Base-by-base conservation (phyloP, 2,329 filamentous ascomycete species). In the Escovopsis sp. region DNA sequence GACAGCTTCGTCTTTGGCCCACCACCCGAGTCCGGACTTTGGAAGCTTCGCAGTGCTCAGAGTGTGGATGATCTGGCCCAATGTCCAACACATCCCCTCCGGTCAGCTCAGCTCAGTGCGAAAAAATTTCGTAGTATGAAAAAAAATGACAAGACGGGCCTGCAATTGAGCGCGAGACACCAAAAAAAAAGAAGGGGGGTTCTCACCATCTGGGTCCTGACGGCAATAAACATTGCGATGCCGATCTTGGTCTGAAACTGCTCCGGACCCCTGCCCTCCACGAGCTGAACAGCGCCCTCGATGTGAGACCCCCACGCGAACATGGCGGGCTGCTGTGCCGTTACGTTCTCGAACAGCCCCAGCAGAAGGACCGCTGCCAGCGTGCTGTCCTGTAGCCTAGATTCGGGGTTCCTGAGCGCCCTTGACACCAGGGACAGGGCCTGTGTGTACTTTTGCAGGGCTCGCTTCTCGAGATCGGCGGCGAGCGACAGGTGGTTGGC, bases 291-390 rank as follows among this genome's bases (percentile, higher is more conserved):
- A n/a, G 76, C 76, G 3, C 75, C 76, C 46, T 78, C 72, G n/a
- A 74, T 69, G 50, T 80, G 76, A 9, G 74, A 75, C 4, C 73
- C 73, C 76, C 76, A 80, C 2, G 74, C 73, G 43, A 70, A 60
- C 53, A 70, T 69, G 32, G 68, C 71, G 40, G 72, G 58, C 41
- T 72, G 67, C 45, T 68, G 70, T 11, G 72, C 69, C 1, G 69
- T 69, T 37, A 79, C 76, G 43, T 67, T 73, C 59, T 80, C 77
- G 46, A 75, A 81, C 19, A 79, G 60, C 0, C 75, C 72, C 26
- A 81, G 54, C 45, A 80, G 58, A 30, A 81, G 57, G 12, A 80
- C 73, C 1, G 75, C 67, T 2, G 72, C 75, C 11, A 81, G 51
- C 0, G 75, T 78, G 11, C 65, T 64, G 51, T 81, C 77, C n/a